These are phyloP conservation scores for Endothia cerciana DNA, from an alignment of 2,329 filamentous ascomycete genomes.

Conservation along the genomic window DNA sequence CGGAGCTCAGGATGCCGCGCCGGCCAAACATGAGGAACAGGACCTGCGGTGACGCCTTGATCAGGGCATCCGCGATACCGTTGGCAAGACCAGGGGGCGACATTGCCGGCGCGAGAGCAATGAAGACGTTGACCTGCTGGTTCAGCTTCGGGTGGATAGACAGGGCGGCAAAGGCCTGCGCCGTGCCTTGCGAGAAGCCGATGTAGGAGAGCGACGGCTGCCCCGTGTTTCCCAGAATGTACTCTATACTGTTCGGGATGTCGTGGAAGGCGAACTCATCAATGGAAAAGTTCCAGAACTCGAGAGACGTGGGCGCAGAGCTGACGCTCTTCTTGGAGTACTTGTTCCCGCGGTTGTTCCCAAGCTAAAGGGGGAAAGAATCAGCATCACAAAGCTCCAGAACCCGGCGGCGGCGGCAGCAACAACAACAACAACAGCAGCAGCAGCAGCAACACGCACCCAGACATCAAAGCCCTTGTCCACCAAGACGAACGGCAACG, in stretches of 20 bases:
- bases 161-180: slow-evolving; percentile 91
- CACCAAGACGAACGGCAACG: slow-evolving; percentile 85
- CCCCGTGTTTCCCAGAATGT: slow-evolving; percentile 82
- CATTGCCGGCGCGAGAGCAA: slow-evolving; percentile 95
- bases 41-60: slow-evolving; percentile 91
- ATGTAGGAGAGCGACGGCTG: slow-evolving; percentile 91
- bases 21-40: slow-evolving; percentile 92
- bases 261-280: slow-evolving; percentile 98
- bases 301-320: slow-evolving; percentile 70
- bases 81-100: slow-evolving; percentile 89
- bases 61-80: slow-evolving; percentile 86
- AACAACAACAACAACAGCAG: slow-evolving; percentile 40
- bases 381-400: slow-evolving; percentile 38
- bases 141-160: slow-evolving; percentile 93
- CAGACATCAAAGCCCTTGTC: slow-evolving; percentile 95
- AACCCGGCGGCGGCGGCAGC: background rate
- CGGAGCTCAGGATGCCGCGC: slow-evolving; percentile 86
- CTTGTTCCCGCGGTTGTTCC: slow-evolving; percentile 98
- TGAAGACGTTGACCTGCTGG: slow-evolving; percentile 91
- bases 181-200: slow-evolving; percentile 95
- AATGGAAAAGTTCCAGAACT: slow-evolving; percentile 98
- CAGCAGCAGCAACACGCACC: slow-evolving; percentile 52
- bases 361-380: slow-evolving; percentile 62
- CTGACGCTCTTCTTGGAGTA: slow-evolving; percentile 94
- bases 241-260: slow-evolving; percentile 91